Base-by-base conservation (phyloP, 331 rosid species). In the Stylosanthes scabra region DNA sequence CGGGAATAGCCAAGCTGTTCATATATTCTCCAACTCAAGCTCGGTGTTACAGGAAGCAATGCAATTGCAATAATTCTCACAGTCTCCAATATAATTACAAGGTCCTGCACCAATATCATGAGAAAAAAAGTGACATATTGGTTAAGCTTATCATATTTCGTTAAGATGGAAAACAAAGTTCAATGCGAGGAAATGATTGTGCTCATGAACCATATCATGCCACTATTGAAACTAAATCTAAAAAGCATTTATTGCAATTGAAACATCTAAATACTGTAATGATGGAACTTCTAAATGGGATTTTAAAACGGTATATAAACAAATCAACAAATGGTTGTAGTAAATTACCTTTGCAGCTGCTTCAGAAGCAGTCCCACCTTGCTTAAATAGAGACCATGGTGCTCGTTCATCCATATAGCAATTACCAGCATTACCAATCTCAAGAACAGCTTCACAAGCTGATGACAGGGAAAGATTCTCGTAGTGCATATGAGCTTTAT, bases 301-400 rank as follows among this genome's bases (percentile, higher is more conserved):
- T 75, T 75, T 45, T 57, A 66, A 11, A 59, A 41, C 54, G 40
- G 29, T 61, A 11, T 12, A 63, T 12, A 76, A 7, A 60, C 6
- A 45, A 44, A 55, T 7, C 15, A 20, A 29, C 2, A 51, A 68
- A 16, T 56, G 39, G 66, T 13, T 59, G 6, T n/a, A 81, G 63
- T 56, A 64, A 63, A 70, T 58, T 74, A 94, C 99, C 97, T 86
- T 90, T 55, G 97, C 93, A 65, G 99, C 97, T 10, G 87, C 85
- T 64, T 89, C 96, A 57, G 90, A 85, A 58, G 96, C 89, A 78
- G 83, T 70, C 56, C 86, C 93, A 16, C 93, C 97, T 80, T 91
- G 87, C 90, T 90, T 94, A 83, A 94, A 94, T 64, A 87, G 96
- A 77, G 90, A 91, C 99, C 99, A 91, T 7, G 99, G 97, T 0